Percentiles rank a stretch among this genome's conserved stretches.
Evolutionary conservation across 2,329 filamentous ascomycete genomes (phyloP).

Genomic region (Uncinocarpus reesii): DNA sequence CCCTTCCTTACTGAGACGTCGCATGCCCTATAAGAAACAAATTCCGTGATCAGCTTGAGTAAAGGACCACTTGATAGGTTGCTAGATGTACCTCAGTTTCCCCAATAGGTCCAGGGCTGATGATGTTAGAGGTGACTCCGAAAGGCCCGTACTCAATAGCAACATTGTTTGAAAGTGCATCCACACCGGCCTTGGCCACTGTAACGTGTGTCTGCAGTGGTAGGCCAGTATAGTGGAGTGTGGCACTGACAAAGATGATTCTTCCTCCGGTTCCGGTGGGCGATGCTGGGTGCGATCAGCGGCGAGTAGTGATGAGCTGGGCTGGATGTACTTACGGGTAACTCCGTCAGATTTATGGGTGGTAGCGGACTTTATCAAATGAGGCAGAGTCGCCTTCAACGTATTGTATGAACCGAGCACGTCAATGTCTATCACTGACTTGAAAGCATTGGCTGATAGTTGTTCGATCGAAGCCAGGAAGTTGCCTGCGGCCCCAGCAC

Average conservation of each 20-base stretch:
- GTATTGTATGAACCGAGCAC: slow-evolving; percentile 90
- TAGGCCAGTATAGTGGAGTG: slow-evolving; percentile 79
- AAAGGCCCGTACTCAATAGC: slow-evolving; percentile 82
- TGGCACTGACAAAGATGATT: slow-evolving; percentile 82
- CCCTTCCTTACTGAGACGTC: slow-evolving; percentile 48
- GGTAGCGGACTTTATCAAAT: slow-evolving; percentile 64
- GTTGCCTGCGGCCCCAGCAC: slow-evolving; percentile 89
- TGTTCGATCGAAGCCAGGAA: slow-evolving; percentile 79
- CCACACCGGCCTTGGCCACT: slow-evolving; percentile 83
- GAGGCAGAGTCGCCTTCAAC: slow-evolving; percentile 77
- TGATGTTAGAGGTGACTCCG: slow-evolving; percentile 77
- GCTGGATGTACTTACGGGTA: slow-evolving; percentile 29
- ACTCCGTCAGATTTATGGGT: slow-evolving; percentile 52
- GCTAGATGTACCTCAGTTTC: slow-evolving; percentile 54
- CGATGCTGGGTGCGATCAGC: slow-evolving; percentile 18
- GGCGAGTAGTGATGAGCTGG: not conserved
- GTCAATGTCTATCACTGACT: slow-evolving; percentile 91
- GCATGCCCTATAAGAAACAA: slow-evolving; percentile 51
- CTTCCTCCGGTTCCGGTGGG: slow-evolving; percentile 59
- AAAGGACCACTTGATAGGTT: not conserved
- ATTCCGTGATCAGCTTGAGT: not conserved
- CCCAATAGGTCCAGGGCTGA: slow-evolving; percentile 76
- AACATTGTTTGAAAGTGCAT: slow-evolving; percentile 68
- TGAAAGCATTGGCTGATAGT: slow-evolving; percentile 82
- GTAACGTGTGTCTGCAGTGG: slow-evolving; percentile 82